Evolutionary conservation across 257 asterid species (phyloP), one percentile per base, ranked within the genome.

Genomic region (Cinchona pubescens): DNA sequence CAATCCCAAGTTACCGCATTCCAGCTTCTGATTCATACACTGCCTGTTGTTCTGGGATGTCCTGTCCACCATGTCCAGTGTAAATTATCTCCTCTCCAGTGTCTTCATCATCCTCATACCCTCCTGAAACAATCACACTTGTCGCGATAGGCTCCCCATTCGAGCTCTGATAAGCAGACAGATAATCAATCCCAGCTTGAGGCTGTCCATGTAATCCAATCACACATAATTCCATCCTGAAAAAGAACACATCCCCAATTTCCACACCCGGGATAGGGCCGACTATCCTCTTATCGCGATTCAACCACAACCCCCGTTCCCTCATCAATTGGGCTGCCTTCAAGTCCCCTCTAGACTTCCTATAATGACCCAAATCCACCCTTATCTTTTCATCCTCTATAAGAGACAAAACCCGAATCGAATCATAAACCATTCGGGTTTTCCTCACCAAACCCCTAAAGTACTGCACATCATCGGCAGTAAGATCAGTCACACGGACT

Each of bases 1-100:
- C 86, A 92, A 32, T 0, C 94, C 97, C 81, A 92, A 83, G 74
- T 94, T 94, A 61, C 98, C 98, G 32, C 84, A 75, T 75, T 92
- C 97, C 73, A 94, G 85, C 64, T 81, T 92, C 90, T 94, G 98
- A 71, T 89, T 86, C 87, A 78, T 76, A 63, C 90, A 90, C 83
- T 94, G 97, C 75, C 83, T 75, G 23, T 68, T 66, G 21, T 85
- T 12, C 76, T 88, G n/a, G n/a, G n/a, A n/a, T 89, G 72, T 90
- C 97, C 86, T 90, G 98, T 23, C 98, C 98, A 37, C 98, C 98
- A n/a, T 94, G 98, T 34, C 98, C 97, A 0, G 98, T 92, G 34
- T 94, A 94, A 7, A 94, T 80, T 15, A 94, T 87, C 80, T 85
- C 97, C 55, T 89, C 96, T 23, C 98, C 98, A 0, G 83, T 74